phyloP scores from a whole-genome alignment of 1,284 basidiomycete species.

The Trametes pubescens region DNA sequence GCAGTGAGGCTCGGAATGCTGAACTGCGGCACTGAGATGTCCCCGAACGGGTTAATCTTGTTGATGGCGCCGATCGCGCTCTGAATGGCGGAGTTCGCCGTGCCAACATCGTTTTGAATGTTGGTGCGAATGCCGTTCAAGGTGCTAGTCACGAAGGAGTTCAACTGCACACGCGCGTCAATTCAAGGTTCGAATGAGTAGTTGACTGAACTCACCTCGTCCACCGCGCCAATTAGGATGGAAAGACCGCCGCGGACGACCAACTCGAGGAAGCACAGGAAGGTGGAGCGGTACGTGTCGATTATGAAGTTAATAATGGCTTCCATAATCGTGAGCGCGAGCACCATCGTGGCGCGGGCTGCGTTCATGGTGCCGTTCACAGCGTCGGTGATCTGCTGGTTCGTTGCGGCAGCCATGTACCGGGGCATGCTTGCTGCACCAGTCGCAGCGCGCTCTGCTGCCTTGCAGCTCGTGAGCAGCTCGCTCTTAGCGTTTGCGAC shows the following conservation, averaged over 20 bases:
- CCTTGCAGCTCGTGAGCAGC: conserved; percentile 81
- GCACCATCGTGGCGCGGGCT: conserved; percentile 75
- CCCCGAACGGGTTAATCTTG: conserved; percentile 60
- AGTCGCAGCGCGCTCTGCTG: conserved; percentile 85
- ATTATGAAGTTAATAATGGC: conserved; percentile 91
- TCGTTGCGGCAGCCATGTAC: conserved; percentile 86
- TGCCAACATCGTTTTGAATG: conserved; percentile 76
- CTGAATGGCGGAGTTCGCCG: conserved; percentile 76
- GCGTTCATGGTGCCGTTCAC: conserved; percentile 83
- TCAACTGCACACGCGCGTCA: conserved; percentile 61
- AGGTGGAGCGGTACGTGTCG: conserved; percentile 89
- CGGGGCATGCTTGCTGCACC: conserved; percentile 87
- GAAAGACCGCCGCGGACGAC: conserved; percentile 84
- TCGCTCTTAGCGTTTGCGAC: conserved; percentile 75
- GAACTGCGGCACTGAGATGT: conserved; percentile 75
- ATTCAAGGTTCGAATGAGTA: not conserved
- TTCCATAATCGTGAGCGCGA: conserved; percentile 84
- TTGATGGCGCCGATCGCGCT: conserved; percentile 73
- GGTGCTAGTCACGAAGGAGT: conserved; percentile 68
- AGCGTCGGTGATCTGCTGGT: conserved; percentile 78
- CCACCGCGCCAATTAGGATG: conserved; percentile 82
- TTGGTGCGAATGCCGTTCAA: conserved; percentile 66
- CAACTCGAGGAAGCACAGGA: conserved; percentile 93
- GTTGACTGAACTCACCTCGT: conserved; percentile 68
- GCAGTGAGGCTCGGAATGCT: conserved; percentile 74